Percentiles rank a stretch among this genome's conserved stretches.
Evolutionary conservation across 1,284 basidiomycete genomes (phyloP).

Genomic region (Vanrija sp.): DNA sequence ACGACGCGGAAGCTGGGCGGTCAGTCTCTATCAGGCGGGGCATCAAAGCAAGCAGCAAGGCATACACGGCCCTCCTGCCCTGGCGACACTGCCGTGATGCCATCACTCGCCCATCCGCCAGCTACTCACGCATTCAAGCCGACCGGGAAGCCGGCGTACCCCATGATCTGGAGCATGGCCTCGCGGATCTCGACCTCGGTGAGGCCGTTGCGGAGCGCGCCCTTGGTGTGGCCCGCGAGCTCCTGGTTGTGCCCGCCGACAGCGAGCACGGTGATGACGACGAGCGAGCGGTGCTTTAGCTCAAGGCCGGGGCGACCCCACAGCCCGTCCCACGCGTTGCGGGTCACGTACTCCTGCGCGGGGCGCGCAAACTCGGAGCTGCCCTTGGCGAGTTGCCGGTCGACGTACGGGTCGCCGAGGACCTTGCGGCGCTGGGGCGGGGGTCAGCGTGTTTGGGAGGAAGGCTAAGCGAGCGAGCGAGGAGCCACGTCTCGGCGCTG

Average conservation of each 20-base stretch:
- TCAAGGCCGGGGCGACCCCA: conserved; percentile 18
- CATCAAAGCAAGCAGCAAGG: no score
- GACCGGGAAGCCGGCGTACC: conserved; percentile 21
- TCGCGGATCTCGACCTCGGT: conserved; percentile 21
- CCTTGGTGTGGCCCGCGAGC: conserved; percentile 16
- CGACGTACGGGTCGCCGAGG: conserved; percentile 20
- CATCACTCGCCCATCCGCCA: not conserved
- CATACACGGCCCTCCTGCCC: no score
- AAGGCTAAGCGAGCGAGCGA: no score
- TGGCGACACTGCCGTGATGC: no score
- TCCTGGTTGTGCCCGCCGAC: conserved; percentile 18
- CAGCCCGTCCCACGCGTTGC: conserved; percentile 17
- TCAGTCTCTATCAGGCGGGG: not conserved
- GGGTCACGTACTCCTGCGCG: conserved; percentile 21
- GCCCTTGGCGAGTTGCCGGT: conserved; percentile 15
- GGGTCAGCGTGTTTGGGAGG: not conserved
- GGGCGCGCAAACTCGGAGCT: conserved; percentile 20
- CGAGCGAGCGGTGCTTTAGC: conserved; percentile 22
- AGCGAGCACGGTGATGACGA: conserved; percentile 20
- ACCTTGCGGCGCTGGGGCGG: conserved; percentile 13
- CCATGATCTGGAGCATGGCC: conserved; percentile 16
- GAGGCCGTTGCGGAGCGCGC: conserved; percentile 19
- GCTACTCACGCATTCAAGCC: conserved; percentile 18
- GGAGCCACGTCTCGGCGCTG: not conserved
- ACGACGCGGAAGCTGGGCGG: conserved; percentile 10